A percentile compares a stretch with the other conserved stretches of the same genome.
Conservation (phyloP, 805 yeast genomes). For the Saccharomyces mikatae region DNA sequence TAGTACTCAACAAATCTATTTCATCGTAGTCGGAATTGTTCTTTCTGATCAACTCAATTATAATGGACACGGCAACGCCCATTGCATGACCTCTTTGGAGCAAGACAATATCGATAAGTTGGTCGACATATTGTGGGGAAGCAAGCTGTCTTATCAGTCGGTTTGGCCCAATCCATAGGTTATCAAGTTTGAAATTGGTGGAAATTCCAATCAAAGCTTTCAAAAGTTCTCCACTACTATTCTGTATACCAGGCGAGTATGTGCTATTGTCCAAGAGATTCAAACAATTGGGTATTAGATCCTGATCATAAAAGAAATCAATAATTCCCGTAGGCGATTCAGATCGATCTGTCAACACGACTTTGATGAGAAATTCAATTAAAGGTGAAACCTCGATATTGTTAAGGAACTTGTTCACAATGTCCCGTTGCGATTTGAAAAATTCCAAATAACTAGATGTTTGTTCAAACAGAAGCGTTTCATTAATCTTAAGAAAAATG, state of each 20-base stretch:
- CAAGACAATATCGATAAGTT: conserved; percentile 63
- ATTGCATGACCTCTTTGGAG: conserved; percentile 66
- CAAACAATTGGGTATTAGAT: conserved; percentile 61
- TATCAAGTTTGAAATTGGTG: conserved; percentile 45
- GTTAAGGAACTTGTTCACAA: conserved; percentile 50
- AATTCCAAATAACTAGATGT: conserved; percentile 34
- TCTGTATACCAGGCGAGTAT: conserved; percentile 56
- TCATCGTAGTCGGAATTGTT: conserved; percentile 91
- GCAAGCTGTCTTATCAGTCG: conserved; percentile 80
- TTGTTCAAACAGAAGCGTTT: conserved; percentile 76
- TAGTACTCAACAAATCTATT: conserved; percentile 67
- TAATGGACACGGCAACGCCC: conserved; percentile 83
- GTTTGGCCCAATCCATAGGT: conserved; percentile 87
- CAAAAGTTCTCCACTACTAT: conserved; percentile 85
- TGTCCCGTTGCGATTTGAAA: conserved; percentile 42
- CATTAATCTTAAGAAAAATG: conserved; percentile 80
- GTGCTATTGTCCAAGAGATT: conserved; percentile 52
- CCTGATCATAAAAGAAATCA: conserved; percentile 62
- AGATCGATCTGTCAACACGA: conserved; percentile 83
- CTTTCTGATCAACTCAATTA: conserved; percentile 86
- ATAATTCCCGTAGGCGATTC: conserved; percentile 82
- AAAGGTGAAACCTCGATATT: conserved; percentile 83
- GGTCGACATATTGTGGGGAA: conserved; percentile 51
- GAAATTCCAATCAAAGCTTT: conserved; percentile 90
- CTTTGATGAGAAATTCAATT: conserved; percentile 80